phyloP scores from a whole-genome alignment of 2,329 filamentous ascomycete genomes.

The Colletotrichum truncatum region DNA sequence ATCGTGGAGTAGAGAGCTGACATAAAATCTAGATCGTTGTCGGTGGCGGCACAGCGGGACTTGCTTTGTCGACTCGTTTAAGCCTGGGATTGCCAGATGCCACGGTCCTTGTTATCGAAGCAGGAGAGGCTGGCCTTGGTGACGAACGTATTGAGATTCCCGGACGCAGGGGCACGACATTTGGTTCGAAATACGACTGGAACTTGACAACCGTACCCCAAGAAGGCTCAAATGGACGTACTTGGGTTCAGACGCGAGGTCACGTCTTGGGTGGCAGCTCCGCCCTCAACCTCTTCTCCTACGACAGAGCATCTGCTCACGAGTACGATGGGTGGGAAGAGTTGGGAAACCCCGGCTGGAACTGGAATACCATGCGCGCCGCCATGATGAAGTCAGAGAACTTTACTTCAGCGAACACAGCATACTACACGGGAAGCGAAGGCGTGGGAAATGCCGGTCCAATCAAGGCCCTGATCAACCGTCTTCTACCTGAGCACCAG shows the following conservation, averaged over 20 bases:
- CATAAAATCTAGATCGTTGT: constrained; percentile 24
- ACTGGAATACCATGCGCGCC: constrained; percentile 44
- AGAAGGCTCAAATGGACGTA: constrained; percentile 44
- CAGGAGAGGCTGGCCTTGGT: constrained; percentile 34
- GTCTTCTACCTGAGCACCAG: constrained; percentile 52
- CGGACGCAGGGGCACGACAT: constrained; percentile 34
- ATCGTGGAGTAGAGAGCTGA: not conserved
- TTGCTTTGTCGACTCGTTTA: constrained; percentile 29
- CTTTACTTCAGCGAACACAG: constrained; percentile 33
- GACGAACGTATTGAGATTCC: constrained; percentile 38
- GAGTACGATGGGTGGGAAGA: constrained; percentile 45
- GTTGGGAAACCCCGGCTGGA: constrained; percentile 45
- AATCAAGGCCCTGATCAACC: constrained; percentile 45
- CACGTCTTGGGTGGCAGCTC: constrained; percentile 56
- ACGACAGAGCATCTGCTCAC: constrained; percentile 38
- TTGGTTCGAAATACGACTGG: constrained; percentile 42
- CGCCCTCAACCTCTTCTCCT: constrained; percentile 52
- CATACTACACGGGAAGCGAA: constrained; percentile 19
- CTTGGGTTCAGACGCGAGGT: constrained; percentile 49
- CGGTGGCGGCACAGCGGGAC: constrained; percentile 23
- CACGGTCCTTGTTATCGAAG: constrained; percentile 41
- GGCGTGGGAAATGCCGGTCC: constrained; percentile 34
- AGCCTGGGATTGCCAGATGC: constrained; percentile 31
- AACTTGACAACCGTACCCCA: constrained; percentile 51
- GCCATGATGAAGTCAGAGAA: constrained; percentile 40